phyloP scores from a whole-genome alignment of 805 yeast species.

The Wickerhamomyces kurtzmanii region DNA sequence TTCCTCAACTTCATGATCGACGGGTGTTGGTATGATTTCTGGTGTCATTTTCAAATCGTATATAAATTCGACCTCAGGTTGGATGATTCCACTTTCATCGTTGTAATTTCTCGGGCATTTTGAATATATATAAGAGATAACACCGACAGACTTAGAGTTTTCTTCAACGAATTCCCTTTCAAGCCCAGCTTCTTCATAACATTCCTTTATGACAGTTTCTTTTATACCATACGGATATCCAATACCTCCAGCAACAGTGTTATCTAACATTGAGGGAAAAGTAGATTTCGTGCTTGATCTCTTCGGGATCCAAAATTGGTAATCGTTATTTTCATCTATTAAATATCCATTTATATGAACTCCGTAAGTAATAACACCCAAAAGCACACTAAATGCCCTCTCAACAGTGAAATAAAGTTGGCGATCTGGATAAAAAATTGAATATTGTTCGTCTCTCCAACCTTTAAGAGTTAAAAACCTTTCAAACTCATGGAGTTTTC shows the following conservation, averaged over 20 bases:
- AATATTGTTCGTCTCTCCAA: constrained; percentile 84
- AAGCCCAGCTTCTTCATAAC: constrained; percentile 89
- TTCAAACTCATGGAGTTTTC: constrained; percentile 24
- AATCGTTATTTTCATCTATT: constrained; percentile 30
- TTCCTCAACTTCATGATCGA: constrained; percentile 69
- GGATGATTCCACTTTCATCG: constrained; percentile 48
- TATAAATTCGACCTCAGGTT: constrained; percentile 81
- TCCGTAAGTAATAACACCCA: constrained; percentile 89
- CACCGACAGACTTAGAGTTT: constrained; percentile 46
- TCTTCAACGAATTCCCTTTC: constrained; percentile 34
- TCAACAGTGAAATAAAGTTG: constrained; percentile 63
- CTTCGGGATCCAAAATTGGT: constrained; percentile 76
- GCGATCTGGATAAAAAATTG: constrained; percentile 48
- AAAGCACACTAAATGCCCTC: constrained; percentile 67
- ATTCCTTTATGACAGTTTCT: constrained; percentile 80
- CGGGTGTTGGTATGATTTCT: constrained; percentile 41
- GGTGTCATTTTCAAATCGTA: constrained; percentile 58
- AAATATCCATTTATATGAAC: constrained; percentile 80
- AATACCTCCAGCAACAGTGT: constrained; percentile 92
- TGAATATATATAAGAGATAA: constrained; percentile 54
- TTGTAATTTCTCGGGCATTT: constrained; percentile 22
- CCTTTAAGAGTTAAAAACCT: constrained; percentile 37
- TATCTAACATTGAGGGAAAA: constrained; percentile 85
- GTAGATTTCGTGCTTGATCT: constrained; percentile 74
- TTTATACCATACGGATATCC: constrained; percentile 68